A percentile compares a stretch with the other conserved stretches of the same genome.
These are phyloP conservation scores for Tilletia horrida DNA, from an alignment of 1,284 basidiomycete species.

Conservation along the genomic window DNA sequence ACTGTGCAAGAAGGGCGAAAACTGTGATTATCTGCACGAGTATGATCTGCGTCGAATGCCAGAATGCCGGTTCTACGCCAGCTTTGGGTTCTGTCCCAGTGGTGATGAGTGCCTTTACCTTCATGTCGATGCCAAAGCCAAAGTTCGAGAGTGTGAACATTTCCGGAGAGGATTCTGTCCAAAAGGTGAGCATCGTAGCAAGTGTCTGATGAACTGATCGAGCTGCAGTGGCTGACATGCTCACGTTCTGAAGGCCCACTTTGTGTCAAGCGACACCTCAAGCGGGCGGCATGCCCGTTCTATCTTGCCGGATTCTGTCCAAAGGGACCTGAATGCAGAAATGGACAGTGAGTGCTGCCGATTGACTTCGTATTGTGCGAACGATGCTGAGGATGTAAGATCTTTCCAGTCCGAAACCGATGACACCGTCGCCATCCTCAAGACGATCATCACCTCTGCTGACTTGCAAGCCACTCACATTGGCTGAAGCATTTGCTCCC, in stretches of 20 bases:
- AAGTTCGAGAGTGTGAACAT: conserved; percentile 78
- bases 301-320: conserved; percentile 95
- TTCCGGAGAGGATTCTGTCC: conserved; percentile 90
- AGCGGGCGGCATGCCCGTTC: conserved; percentile 81
- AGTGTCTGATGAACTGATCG: conserved; percentile 2
- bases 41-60: conserved; percentile 98
- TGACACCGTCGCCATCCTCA: conserved; percentile 44
- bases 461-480: conserved; percentile 48
- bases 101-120: conserved; percentile 82
- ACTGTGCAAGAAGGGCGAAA: conserved; percentile 95
- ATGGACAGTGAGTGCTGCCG: conserved; percentile 65
- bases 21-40: conserved; percentile 98
- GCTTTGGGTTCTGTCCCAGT: conserved; percentile 81
- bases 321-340: conserved; percentile 80
- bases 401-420: conserved; percentile 41
- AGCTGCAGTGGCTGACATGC: background rate
- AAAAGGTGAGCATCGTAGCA: conserved; percentile 28
- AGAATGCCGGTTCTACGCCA: conserved; percentile 98
- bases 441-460: conserved; percentile 45
- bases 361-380: background rate
- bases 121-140: conserved; percentile 87
- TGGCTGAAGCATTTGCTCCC: conserved; percentile 48
- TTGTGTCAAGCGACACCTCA: conserved; percentile 89
- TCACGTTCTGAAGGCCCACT: conserved; percentile 63
- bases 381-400: background rate